phyloP scores from a whole-genome alignment of 495 filamentous ascomycete genomes.

The Opeltia flavorubescens region DNA sequence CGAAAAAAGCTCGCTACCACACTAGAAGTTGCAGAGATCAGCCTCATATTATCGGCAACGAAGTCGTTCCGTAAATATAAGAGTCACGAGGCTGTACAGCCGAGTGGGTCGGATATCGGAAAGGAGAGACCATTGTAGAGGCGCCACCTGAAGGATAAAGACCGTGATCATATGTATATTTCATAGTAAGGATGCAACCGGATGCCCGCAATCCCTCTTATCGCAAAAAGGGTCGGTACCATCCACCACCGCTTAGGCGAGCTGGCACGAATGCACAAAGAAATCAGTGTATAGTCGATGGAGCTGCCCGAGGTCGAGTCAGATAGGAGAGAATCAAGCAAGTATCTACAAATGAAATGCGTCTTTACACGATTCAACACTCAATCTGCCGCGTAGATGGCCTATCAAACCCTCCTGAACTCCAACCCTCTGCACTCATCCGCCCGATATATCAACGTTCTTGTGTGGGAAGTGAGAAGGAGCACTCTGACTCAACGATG shows the following conservation, averaged over 20 bases:
- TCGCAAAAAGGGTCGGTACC: constrained; percentile 1
- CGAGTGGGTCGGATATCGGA: neutral
- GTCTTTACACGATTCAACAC: constrained; percentile 6
- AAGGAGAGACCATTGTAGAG: neutral
- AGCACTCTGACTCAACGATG: neutral
- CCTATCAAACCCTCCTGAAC: neutral
- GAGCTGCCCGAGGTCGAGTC: neutral
- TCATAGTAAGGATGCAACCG: neutral
- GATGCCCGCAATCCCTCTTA: neutral
- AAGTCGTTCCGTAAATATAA: constrained; percentile 1
- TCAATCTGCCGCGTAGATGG: neutral
- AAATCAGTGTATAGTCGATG: neutral
- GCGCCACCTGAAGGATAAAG: neutral
- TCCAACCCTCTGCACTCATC: neutral
- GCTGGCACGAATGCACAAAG: neutral
- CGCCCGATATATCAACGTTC: neutral
- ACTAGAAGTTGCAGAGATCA: constrained; percentile 1
- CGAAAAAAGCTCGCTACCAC: neutral
- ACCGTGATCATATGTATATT: constrained; percentile 1
- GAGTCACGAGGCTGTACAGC: neutral
- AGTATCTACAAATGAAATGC: neutral
- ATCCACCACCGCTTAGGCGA: neutral
- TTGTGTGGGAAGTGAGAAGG: neutral
- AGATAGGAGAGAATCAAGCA: neutral
- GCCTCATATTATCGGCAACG: constrained; percentile 1